Base-by-base conservation (phyloP, 2,329 filamentous ascomycete genomes). In the Westerdykella ornata region DNA sequence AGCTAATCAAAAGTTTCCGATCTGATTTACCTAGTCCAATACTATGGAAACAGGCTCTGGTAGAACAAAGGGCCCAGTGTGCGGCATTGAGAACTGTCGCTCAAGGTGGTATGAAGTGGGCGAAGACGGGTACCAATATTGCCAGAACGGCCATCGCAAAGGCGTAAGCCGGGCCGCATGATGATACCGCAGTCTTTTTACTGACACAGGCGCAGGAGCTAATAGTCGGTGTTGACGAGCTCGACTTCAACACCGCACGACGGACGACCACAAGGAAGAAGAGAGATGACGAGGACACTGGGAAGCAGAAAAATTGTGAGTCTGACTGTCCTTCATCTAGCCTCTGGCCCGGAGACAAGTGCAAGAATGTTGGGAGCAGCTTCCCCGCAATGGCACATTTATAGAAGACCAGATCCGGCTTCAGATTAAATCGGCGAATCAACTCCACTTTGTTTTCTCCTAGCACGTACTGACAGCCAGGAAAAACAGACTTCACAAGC, bases 81-180 rank as follows among this genome's bases (percentile, higher is more conserved):
- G 77, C 53, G 74, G 73, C 37, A 69, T 77, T 47, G 75, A 78
- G 47, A 76, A 77, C 55, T 94, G 88, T 60, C 82, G 84, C 45
- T 83, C 84, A 32, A 76, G 77, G 47, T 88, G 61, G 29, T 67
- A 65, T 33, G 62, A 84, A 68, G 85, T 86, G 58, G 71, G 82
- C 22, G 84, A 84, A 63, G 84, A 85, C 65, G 86, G 87, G 3
- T 76, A 82, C 43, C 79, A 82, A 47, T 94, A 86, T 63, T 94
- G 88, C 65, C 75, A 82, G 48, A 82, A 85, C 51, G 87, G 87
- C 22, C 88, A 94, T 69, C 79, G 82, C 52, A 81, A 89, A 53
- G 81, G 87, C 68, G 84, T 86, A 68, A 62, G 64, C 44, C 48
- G 44, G 9, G 29, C 28, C 12, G 5, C 3, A 19, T 9, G 18